Conservation (phyloP, 768 basidiomycete genomes). For the Leccinum variicolor region DNA sequence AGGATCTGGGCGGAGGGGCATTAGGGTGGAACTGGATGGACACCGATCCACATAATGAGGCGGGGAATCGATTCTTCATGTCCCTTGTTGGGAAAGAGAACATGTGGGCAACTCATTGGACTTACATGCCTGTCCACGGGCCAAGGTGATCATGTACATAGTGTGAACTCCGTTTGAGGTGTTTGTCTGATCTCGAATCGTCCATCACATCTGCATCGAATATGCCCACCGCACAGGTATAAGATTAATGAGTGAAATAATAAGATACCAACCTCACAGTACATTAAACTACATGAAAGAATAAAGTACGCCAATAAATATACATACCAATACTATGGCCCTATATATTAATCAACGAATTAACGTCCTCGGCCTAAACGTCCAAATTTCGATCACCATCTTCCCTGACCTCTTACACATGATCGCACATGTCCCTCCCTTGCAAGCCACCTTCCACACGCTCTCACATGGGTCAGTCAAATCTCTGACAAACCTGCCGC, state of each 20-base stretch:
- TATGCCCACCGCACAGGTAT: not conserved
- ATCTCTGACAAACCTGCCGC: slow-evolving; percentile 69
- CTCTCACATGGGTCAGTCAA: slow-evolving; percentile 73
- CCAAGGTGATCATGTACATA: not conserved
- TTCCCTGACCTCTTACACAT: slow-evolving; percentile 78
- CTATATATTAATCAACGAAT: slow-evolving; percentile 12
- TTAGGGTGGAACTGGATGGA: slow-evolving; percentile 25
- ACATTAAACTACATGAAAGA: slow-evolving; percentile 4
- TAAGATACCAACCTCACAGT: not conserved
- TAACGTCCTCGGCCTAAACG: slow-evolving; percentile 47
- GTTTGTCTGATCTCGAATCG: not conserved
- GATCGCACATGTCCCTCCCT: slow-evolving; percentile 69
- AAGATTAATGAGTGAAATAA: not conserved
- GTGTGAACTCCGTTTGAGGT: not conserved
- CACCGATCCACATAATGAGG: slow-evolving; percentile 1
- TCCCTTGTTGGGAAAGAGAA: slow-evolving; percentile 8
- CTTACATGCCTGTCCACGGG: slow-evolving; percentile 4
- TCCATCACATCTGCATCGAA: not conserved
- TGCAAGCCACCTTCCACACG: slow-evolving; percentile 84
- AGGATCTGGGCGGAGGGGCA: slow-evolving; percentile 20
- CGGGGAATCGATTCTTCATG: slow-evolving; percentile 7
- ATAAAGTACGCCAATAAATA: slow-evolving; percentile 11
- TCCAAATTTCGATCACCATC: slow-evolving; percentile 89
- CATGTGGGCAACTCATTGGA: slow-evolving; percentile 13
- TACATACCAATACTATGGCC: not conserved